Evolutionary conservation across 768 basidiomycete genomes (phyloP), one percentile per base, ranked within the genome.

Genomic region (Pisolithus albus): DNA sequence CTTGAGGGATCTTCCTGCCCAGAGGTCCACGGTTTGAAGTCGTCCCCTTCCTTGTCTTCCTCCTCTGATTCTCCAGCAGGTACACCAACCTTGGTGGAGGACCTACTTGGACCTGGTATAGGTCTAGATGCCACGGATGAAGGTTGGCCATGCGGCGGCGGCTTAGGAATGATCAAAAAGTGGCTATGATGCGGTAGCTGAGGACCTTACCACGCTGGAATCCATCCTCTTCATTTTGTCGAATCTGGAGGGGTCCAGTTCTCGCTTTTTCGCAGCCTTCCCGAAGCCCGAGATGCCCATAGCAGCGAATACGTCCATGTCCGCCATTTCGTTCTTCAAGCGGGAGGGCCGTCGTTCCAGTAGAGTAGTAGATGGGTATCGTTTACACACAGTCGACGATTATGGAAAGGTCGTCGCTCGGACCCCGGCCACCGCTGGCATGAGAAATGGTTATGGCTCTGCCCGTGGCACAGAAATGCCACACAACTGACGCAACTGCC

Each of bases 211-310:
- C 18, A 47, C 18, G 30, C 42, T 10, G 3, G 28, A 64, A 61
- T 78, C 77, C 44, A 68, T 72, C 45, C 85, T 77, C 69, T 82
- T 87, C 65, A 75, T 83, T 68, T 82, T 87, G 68, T 89, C 86
- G 56, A 91, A 88, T 53, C 87, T 73, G n/a, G 75, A 65, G n/a
- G 85, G 82, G 64, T 89, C 85, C 19, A 90, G 75, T 62, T 79
- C 70, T 55, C 75, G 81, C 69, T 82, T 83, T 65, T 81, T 78
- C 23, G 70, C 62, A 41, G 82, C 68, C 70, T 91, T 92, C 23
- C 91, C 91, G 63, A 93, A 93, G 21, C 86, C 86, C 60, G 81
- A 60, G 51, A 92, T 87, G 6, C 90, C 90, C 85, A 93, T 91
- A 10, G 84, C 80, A 2, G 85, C 82, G 60, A 91, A 77, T 18